Evolutionary conservation across 768 basidiomycete genomes (phyloP), one percentile per base, ranked within the genome.

Genomic region (Mrakia blollopis): DNA sequence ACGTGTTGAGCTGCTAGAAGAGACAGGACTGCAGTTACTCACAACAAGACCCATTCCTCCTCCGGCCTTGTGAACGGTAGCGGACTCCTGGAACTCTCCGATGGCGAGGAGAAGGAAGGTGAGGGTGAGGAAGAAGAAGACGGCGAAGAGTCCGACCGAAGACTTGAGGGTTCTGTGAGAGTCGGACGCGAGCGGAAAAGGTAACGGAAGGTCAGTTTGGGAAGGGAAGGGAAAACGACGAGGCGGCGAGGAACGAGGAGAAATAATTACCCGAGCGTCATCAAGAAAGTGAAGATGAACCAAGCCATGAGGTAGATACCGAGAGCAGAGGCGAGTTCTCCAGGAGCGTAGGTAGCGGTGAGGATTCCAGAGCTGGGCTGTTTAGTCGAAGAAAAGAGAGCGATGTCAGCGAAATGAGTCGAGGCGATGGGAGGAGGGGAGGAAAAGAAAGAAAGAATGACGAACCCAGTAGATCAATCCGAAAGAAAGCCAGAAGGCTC

Each of bases 111-210:
- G 72, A 8, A 78, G 13, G 77, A 78, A 73, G 21, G 77, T 73
- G 23, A 73, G 1, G 47, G 65, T 69, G 28, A 78, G 73, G 57
- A 73, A 78, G 77, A 78, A 78, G 77, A 78, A 78, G 65, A 78
- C 77, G 37, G 32, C 16, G 54, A 69, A 68, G 39, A 78, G 72
- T 13, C 72, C 77, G 52, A 73, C 39, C 16, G 77, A 78, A 4
- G 77, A 73, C 41, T 62, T 68, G 60, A 77, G 50, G n/a, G 76
- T 74, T 50, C 41, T 50, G 47, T 21, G 28, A 30, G 61, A 63
- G n/a, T n/a, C n/a, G n/a, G n/a, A n/a, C 16, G 62, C 23, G 62
- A 30, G 23, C 62, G 32, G 62, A 18, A 28, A 63, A 32, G 62
- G n/a, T n/a, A n/a, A 32, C 10, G 32, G 7, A 63, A 63, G 32